Evolutionary conservation across 2,329 filamentous ascomycete species (phyloP).

Genomic region (Tetracladium maxilliforme): DNA sequence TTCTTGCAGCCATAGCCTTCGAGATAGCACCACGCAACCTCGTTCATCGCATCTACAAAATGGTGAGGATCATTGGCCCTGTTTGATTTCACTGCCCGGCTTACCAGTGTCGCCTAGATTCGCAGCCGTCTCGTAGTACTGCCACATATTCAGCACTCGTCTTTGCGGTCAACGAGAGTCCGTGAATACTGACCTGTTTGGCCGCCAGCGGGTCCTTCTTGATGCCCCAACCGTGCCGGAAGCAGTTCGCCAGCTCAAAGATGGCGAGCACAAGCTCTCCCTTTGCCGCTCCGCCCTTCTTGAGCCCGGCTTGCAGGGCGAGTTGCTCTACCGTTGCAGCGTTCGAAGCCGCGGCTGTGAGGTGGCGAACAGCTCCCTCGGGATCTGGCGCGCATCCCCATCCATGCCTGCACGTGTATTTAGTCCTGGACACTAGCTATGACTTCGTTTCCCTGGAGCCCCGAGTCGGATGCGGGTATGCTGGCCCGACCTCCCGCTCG

Average conservation of each 20-base stretch:
- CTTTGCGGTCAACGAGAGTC: constrained; percentile 10
- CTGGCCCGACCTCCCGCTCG: constrained; percentile 1
- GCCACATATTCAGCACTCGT: constrained; percentile 13
- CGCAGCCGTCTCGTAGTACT: constrained; percentile 96
- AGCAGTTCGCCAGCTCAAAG: constrained; percentile 85
- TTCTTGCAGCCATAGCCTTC: constrained; percentile 97
- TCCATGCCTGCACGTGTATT: constrained; percentile 50
- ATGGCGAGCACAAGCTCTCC: constrained; percentile 94
- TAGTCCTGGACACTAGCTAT: constrained; percentile 5
- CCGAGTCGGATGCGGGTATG: too few relatives aligned
- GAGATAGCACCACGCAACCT: constrained; percentile 88
- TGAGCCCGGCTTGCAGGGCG: constrained; percentile 74
- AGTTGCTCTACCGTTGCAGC: constrained; percentile 75
- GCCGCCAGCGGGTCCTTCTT: constrained; percentile 76
- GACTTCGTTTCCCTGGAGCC: too few relatives aligned
- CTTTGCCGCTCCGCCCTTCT: constrained; percentile 88
- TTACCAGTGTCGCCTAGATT: constrained; percentile 79
- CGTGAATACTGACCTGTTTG: constrained; percentile 37
- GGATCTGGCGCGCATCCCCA: constrained; percentile 75
- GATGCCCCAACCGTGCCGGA: constrained; percentile 90
- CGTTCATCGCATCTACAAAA: constrained; percentile 79
- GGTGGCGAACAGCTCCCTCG: constrained; percentile 62
- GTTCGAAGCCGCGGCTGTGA: constrained; percentile 80
- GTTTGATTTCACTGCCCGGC: constrained; percentile 11
- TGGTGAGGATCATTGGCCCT: constrained; percentile 9